phyloP scores from a whole-genome alignment of 108 stramenopile species.

The Epipyxis sp. region DNA sequence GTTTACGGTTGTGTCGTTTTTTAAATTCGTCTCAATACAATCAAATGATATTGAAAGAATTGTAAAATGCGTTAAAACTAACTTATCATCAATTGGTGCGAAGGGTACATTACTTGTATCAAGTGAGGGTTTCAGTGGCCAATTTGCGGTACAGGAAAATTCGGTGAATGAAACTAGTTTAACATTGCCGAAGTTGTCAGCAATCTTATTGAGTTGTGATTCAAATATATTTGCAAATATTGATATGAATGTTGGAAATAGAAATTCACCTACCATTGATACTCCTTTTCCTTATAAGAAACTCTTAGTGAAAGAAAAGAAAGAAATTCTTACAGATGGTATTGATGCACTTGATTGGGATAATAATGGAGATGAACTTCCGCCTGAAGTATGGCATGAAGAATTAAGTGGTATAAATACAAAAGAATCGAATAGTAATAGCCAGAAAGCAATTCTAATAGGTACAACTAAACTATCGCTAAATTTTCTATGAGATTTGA shows the following conservation, averaged over 20 bases:
- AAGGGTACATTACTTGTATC: background rate
- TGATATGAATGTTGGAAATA: background rate
- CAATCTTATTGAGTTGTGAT: background rate
- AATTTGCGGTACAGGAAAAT: background rate
- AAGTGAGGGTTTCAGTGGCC: background rate
- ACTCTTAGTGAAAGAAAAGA: constrained; percentile 76
- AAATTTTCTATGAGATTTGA: background rate
- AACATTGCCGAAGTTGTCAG: background rate
- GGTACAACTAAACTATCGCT: background rate
- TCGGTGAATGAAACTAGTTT: background rate
- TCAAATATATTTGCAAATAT: background rate
- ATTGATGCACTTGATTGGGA: constrained; percentile 73
- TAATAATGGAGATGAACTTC: constrained; percentile 80
- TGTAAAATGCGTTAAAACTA: background rate
- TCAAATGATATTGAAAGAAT: background rate
- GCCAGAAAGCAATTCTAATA: background rate
- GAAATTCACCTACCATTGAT: background rate
- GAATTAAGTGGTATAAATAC: background rate
- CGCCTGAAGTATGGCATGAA: constrained; percentile 88
- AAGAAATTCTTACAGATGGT: constrained; percentile 87
- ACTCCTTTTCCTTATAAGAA: constrained; percentile 65
- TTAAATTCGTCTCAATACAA: background rate
- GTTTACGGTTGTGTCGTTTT: background rate
- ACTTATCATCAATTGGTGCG: background rate
- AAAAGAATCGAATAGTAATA: background rate